phyloP scores from a whole-genome alignment of 768 basidiomycete genomes.

The Paxillus rubicundulus region DNA sequence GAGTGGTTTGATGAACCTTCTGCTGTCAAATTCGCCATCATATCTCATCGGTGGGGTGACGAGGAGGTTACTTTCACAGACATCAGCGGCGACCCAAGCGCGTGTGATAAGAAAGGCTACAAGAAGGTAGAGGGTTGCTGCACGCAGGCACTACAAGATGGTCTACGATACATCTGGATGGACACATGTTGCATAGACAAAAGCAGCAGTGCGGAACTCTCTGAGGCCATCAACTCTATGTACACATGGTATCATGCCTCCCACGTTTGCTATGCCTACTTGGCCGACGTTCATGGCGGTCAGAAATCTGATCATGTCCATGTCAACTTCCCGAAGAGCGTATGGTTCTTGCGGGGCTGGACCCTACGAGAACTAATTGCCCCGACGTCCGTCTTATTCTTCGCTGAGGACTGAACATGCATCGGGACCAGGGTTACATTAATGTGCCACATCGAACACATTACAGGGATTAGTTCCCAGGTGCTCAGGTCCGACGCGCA shows the following conservation, averaged over 20 bases:
- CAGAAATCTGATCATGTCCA: constrained; percentile 6
- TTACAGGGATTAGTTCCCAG: constrained; percentile 14
- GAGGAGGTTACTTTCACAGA: constrained; percentile 25
- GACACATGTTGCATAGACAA: constrained; percentile 35
- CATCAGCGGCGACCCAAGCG: constrained; percentile 15
- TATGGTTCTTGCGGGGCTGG: constrained; percentile 33
- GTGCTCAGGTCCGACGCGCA: constrained; percentile 12
- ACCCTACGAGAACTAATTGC: constrained; percentile 33
- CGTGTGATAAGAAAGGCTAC: constrained; percentile 18
- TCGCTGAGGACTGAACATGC: constrained; percentile 22
- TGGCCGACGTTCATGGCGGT: constrained; percentile 19
- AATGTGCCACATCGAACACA: constrained; percentile 9
- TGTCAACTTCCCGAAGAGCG: constrained; percentile 17
- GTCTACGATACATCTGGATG: constrained; percentile 26
- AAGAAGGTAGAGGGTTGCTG: constrained; percentile 22
- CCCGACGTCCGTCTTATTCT: constrained; percentile 26
- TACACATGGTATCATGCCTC: constrained; percentile 33
- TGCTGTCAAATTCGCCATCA: constrained; percentile 18
- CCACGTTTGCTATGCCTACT: constrained; percentile 26
- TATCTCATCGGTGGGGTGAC: constrained; percentile 28
- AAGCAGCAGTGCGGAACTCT: constrained; percentile 26
- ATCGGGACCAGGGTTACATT: constrained; percentile 16
- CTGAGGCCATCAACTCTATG: constrained; percentile 32
- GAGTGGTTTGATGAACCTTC: constrained; percentile 9
- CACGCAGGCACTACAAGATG: constrained; percentile 14